Evolutionary conservation across 768 basidiomycete genomes (phyloP), one percentile per base, ranked within the genome.

Genomic region (Tulasnella sp.): DNA sequence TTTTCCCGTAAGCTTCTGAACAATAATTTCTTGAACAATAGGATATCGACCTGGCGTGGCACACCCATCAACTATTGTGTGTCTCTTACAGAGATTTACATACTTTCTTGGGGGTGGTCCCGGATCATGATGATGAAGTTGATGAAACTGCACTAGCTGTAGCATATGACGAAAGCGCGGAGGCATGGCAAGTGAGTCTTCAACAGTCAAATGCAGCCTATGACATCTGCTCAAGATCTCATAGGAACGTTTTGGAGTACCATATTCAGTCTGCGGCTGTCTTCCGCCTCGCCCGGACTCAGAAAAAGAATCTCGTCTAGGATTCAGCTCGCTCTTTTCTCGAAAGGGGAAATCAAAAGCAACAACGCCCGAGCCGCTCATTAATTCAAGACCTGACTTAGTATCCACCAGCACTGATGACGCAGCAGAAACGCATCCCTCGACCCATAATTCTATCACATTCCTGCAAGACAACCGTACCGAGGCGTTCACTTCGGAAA

Each of bases 241-340:
- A 5, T 35, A 74, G 61, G 56, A 65, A 13, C 75, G 76, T 7
- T 81, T 74, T 59, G 66, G 67, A 37, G 62, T 72, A 5, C 64
- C 69, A 1, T 82, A 82, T 62, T 71, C 66, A 43, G 69, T 74
- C 55, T 82, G 79, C 53, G 79, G 79, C 2, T 81, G 79, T 58
- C 70, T 74, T 0, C 60, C 75, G 7, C 57, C 58, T n/a, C n/a
- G n/a, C n/a, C n/a, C n/a, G n/a, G 9, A 28, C 46, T 19, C 25
- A 13, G 3, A 32, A 29, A 22, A 7, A 37, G n/a, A 32, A 37
- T 10, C n/a, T 24, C 15, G 24, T 41, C 12, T 20, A 13, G 25
- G 31, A 32, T 19, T 31, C 31, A 10, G n/a, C n/a, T 41, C 41
- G 2, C 54, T 44, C 48, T 43, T 41, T 43, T 51, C 41, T 35